phyloP scores from a whole-genome alignment of 192 early-diverging fungal species.

The Backusella morwellensis region DNA sequence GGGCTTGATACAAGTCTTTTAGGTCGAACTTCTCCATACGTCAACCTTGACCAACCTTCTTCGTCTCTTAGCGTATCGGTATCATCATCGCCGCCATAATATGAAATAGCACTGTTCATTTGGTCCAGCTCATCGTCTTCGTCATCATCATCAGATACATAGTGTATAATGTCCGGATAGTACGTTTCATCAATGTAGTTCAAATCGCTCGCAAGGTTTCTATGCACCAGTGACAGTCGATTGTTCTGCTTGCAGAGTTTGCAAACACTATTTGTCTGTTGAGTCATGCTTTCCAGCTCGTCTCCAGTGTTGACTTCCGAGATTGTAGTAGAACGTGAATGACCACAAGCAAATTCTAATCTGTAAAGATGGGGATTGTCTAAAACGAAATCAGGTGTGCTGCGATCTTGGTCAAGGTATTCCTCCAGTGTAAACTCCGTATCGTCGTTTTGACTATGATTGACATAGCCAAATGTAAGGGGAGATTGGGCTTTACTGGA shows the following conservation, averaged over 20 bases:
- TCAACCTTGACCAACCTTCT: conserved; percentile 20
- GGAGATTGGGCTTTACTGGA: conserved; percentile 22
- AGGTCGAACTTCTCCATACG: conserved; percentile 15
- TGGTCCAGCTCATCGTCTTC: conserved; percentile 12
- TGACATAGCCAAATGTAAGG: conserved; percentile 24
- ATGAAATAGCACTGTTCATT: neutral
- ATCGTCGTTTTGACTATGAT: conserved; percentile 6
- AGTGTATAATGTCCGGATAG: conserved; percentile 15
- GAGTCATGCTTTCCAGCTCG: neutral
- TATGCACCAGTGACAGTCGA: conserved; percentile 17
- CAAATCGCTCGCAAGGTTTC: conserved; percentile 25
- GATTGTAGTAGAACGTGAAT: neutral
- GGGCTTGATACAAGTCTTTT: conserved; percentile 2
- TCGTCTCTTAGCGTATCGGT: neutral
- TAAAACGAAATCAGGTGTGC: conserved; percentile 17
- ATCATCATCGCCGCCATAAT: conserved; percentile 17
- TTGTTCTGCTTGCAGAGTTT: conserved; percentile 11
- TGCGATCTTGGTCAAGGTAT: neutral
- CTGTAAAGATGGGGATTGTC: conserved; percentile 20
- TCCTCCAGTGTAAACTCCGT: neutral
- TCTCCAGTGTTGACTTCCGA: neutral
- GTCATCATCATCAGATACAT: conserved; percentile 5
- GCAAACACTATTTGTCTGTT: neutral
- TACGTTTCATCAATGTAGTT: conserved; percentile 37
- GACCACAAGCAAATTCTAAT: conserved; percentile 17